Conservation (phyloP, 495 filamentous ascomycete genomes). For the Podospora anserina region DNA sequence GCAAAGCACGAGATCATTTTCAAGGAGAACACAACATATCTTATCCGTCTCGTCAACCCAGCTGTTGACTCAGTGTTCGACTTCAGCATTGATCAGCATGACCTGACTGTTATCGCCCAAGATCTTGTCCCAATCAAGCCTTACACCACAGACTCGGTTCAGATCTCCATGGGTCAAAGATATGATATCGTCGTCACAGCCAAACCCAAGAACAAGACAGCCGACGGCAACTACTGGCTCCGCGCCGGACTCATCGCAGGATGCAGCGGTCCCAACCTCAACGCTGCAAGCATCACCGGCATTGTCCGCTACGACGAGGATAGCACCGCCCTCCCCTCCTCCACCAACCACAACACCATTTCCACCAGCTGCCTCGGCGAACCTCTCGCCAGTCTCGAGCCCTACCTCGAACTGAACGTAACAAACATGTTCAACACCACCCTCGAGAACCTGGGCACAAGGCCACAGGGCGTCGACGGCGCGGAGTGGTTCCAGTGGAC, state of each 20-base stretch:
- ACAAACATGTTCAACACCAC: conserved; percentile 23
- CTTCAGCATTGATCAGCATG: conserved; percentile 50
- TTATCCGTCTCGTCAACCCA: conserved; percentile 53
- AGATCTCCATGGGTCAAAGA: conserved; percentile 62
- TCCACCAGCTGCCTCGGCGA: conserved; percentile 29
- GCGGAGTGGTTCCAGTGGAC: conserved; percentile 33
- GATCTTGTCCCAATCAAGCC: conserved; percentile 54
- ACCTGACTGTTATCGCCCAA: conserved; percentile 48
- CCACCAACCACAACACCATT: conserved; percentile 26
- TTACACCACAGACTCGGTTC: conserved; percentile 45
- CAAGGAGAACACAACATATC: conserved; percentile 41
- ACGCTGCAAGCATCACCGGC: conserved; percentile 47
- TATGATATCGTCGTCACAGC: conserved; percentile 65
- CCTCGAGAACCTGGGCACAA: conserved; percentile 22
- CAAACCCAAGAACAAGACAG: conserved; percentile 41
- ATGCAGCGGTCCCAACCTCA: conserved; percentile 35
- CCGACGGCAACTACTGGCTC: conserved; percentile 54
- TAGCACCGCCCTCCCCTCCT: conserved; percentile 34
- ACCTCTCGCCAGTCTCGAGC: conserved; percentile 30
- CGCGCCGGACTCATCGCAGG: conserved; percentile 43
- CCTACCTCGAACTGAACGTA: conserved; percentile 33
- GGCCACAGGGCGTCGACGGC: not conserved
- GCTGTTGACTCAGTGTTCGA: conserved; percentile 39
- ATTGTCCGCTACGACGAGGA: conserved; percentile 54
- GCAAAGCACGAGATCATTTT: conserved; percentile 38